Evolutionary conservation across 768 basidiomycete genomes (phyloP).

Genomic region (Auricularia heimuer): DNA sequence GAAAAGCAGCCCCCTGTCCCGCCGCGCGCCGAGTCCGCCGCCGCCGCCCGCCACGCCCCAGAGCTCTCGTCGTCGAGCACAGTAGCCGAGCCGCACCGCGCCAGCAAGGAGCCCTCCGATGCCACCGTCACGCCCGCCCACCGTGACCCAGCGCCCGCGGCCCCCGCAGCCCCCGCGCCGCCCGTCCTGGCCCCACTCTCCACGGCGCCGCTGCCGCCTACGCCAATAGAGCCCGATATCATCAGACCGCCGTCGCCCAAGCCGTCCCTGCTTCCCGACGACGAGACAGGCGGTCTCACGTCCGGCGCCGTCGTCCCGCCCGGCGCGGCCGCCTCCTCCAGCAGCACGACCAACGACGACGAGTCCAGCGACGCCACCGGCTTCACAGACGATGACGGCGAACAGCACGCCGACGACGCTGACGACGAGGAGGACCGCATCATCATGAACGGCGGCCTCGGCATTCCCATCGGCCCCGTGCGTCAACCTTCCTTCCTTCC

Average conservation of each 20-base stretch:
- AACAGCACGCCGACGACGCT: constrained; percentile 10
- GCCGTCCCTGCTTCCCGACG: constrained; percentile 38
- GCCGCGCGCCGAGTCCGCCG: background rate
- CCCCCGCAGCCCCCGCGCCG: background rate
- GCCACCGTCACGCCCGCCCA: background rate
- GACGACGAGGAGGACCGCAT: constrained; percentile 35
- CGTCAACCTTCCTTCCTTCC: constrained; percentile 11
- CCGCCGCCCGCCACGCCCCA: background rate
- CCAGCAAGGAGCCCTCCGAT: background rate
- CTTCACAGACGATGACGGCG: constrained; percentile 8
- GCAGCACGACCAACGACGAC: constrained; percentile 11
- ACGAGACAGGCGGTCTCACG: constrained; percentile 80
- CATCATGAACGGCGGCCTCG: constrained; percentile 34
- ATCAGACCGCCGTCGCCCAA: constrained; percentile 10
- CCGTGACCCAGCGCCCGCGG: background rate
- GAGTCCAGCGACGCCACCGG: background rate
- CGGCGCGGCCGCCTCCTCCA: constrained; percentile 45
- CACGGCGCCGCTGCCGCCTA: background rate
- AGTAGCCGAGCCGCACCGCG: background rate
- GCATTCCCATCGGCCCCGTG: constrained; percentile 36
- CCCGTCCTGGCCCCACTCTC: background rate
- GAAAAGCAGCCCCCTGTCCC: background rate
- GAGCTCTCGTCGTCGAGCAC: background rate
- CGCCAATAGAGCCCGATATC: background rate
- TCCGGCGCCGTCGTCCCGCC: constrained; percentile 90